phyloP scores from a whole-genome alignment of 805 yeast genomes.

The Saccharomycopsis amapae region DNA sequence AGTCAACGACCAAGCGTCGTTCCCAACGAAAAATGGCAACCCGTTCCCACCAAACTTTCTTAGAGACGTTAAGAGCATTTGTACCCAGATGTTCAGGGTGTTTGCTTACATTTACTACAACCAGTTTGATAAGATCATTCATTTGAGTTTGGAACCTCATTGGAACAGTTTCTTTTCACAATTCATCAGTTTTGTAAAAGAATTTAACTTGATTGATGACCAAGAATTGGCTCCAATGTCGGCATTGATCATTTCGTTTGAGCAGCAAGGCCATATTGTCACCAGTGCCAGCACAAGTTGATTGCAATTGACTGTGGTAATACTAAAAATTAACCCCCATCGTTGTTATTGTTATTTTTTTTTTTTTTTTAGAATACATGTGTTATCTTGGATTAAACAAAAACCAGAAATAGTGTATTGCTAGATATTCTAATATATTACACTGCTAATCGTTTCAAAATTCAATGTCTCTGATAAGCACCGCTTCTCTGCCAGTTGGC shows the following conservation, averaged over 20 bases:
- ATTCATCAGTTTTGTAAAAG: conserved; percentile 78
- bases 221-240: conserved; percentile 73
- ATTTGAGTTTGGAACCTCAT: conserved; percentile 88
- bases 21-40: conserved; percentile 84
- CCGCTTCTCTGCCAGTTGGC: conserved; percentile 61
- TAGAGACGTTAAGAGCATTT: conserved; percentile 78
- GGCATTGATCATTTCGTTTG: conserved; percentile 71
- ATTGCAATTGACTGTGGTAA: neutral
- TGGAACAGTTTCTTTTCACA: conserved; percentile 98
- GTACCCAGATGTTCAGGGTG: conserved; percentile 87
- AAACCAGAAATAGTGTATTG: neutral
- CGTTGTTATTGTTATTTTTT: neutral
- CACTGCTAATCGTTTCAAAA: no score
- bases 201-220: conserved; percentile 73
- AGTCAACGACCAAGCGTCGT: conserved; percentile 79
- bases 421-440: neutral
- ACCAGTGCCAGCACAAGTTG: neutral
- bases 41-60: conserved; percentile 85
- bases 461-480: conserved; percentile 55
- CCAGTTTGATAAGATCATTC: conserved; percentile 91
- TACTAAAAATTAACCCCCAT: neutral
- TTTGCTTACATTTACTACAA: conserved; percentile 93
- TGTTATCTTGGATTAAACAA: no score
- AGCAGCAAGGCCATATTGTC: conserved; percentile 76
- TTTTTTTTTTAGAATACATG: neutral